phyloP scores from a whole-genome alignment of 768 basidiomycete genomes.

The Suillus discolor region DNA sequence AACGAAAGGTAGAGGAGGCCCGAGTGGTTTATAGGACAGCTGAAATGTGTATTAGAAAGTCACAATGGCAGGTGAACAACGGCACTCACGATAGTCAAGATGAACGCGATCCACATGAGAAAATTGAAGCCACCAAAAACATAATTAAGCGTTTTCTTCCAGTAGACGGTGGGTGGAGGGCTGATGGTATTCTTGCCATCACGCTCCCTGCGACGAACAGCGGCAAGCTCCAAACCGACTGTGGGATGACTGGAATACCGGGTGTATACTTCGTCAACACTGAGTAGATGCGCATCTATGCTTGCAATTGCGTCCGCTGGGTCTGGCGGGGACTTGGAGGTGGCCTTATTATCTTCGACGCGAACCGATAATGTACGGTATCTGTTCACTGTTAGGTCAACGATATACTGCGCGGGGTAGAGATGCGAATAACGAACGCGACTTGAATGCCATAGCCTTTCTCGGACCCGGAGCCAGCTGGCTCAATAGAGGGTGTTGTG shows the following conservation, averaged over 20 bases:
- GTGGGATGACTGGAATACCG: constrained; percentile 46
- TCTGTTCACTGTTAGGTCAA: constrained; percentile 11
- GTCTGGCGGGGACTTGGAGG: constrained; percentile 14
- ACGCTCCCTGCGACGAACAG: constrained; percentile 46
- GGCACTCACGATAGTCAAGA: constrained; percentile 38
- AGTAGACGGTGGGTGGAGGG: constrained; percentile 46
- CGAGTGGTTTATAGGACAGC: constrained; percentile 43
- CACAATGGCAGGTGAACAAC: constrained; percentile 55
- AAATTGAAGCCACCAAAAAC: constrained; percentile 42
- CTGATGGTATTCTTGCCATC: constrained; percentile 55
- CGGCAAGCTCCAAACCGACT: constrained; percentile 50
- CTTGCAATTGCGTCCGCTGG: constrained; percentile 34
- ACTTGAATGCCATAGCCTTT: constrained; percentile 6
- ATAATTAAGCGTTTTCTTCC: constrained; percentile 50
- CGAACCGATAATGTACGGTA: constrained; percentile 42
- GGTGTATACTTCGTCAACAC: constrained; percentile 41
- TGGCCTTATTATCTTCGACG: constrained; percentile 23
- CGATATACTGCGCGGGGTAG: neutral
- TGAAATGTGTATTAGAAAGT: neutral
- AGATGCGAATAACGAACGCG: neutral
- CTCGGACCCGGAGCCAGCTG: neutral
- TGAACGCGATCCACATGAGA: constrained; percentile 1
- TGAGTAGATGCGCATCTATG: constrained; percentile 47
- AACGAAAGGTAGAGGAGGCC: constrained; percentile 54
- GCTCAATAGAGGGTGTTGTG: neutral